Conservation (phyloP, 1,139 yeast species). For the Meyerozyma athensensis region DNA sequence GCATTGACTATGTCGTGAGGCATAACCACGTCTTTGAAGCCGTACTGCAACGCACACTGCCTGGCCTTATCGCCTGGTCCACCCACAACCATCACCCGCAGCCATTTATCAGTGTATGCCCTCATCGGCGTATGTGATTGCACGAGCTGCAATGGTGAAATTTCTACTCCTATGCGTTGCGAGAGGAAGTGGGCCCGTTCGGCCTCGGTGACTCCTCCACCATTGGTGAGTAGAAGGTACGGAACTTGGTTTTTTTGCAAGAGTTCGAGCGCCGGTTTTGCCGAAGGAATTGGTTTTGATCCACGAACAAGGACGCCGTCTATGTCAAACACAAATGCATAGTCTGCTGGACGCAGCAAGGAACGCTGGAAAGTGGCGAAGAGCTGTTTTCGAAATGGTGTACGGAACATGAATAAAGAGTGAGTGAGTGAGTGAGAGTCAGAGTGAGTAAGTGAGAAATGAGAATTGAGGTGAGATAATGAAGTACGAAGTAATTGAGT, state of each 20-base stretch:
- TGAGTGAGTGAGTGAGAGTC: no score
- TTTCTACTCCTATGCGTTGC: conserved; percentile 41
- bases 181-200: conserved; percentile 58
- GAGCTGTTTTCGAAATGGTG: neutral
- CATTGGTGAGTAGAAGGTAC: conserved; percentile 81
- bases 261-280: conserved; percentile 56
- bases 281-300: conserved; percentile 60
- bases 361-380: neutral
- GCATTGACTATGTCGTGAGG: conserved; percentile 66
- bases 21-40: conserved; percentile 73
- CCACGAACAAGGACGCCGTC: conserved; percentile 95
- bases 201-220: conserved; percentile 79
- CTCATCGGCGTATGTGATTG: conserved; percentile 92
- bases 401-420: neutral
- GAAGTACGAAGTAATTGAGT: no score
- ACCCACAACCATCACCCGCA: conserved; percentile 76
- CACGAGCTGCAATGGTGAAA: conserved; percentile 64
- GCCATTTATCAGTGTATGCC: conserved; percentile 46
- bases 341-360: neutral
- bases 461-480: no score
- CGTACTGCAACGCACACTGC: conserved; percentile 70
- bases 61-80: conserved; percentile 71
- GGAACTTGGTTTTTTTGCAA: conserved; percentile 62
- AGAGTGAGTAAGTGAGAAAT: no score
- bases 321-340: conserved; percentile 51